A percentile compares a stretch with the other conserved stretches of the same genome.
phyloP scores from a whole-genome alignment of 768 basidiomycete species.

The Multifurca ochricompacta region DNA sequence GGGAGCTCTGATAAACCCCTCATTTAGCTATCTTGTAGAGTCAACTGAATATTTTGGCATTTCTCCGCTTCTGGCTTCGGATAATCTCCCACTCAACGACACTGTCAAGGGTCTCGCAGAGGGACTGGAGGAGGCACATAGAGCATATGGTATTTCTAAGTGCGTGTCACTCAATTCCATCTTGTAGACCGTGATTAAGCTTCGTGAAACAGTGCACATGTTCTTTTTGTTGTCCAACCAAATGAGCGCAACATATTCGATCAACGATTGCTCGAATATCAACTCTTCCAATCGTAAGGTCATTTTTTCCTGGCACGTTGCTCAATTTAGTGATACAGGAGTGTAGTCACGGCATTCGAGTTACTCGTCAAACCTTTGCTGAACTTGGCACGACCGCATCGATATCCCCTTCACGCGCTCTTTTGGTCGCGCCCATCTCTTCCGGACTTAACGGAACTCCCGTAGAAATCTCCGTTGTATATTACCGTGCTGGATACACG shows the following conservation, averaged over 20 bases:
- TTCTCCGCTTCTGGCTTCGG: constrained; percentile 42
- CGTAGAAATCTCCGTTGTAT: constrained; percentile 78
- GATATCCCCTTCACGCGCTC: constrained; percentile 31
- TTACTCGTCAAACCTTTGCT: constrained; percentile 68
- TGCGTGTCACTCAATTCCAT: constrained; percentile 27
- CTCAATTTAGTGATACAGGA: neutral
- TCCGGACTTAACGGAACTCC: constrained; percentile 28
- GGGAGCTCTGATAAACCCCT: neutral
- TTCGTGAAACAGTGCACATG: constrained; percentile 35
- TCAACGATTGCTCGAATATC: constrained; percentile 83
- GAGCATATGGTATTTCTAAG: constrained; percentile 54
- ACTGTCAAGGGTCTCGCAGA: constrained; percentile 60
- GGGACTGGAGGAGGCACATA: constrained; percentile 76
- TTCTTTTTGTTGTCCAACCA: constrained; percentile 86
- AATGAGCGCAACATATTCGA: constrained; percentile 93
- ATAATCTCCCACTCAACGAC: constrained; percentile 66
- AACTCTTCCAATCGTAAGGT: constrained; percentile 69
- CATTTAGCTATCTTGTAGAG: constrained; percentile 52
- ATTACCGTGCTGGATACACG: constrained; percentile 86
- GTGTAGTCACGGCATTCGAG: constrained; percentile 61
- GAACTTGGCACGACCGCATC: constrained; percentile 53
- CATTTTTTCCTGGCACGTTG: neutral
- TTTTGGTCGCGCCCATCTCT: constrained; percentile 32
- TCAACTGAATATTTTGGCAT: constrained; percentile 60
- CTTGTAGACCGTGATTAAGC: neutral